Percentiles rank a stretch among this genome's conserved stretches.
These are phyloP conservation scores for Bothriochloa decipiens DNA, from an alignment of 176 grass and related monocot genomes.

Conservation along the genomic window DNA sequence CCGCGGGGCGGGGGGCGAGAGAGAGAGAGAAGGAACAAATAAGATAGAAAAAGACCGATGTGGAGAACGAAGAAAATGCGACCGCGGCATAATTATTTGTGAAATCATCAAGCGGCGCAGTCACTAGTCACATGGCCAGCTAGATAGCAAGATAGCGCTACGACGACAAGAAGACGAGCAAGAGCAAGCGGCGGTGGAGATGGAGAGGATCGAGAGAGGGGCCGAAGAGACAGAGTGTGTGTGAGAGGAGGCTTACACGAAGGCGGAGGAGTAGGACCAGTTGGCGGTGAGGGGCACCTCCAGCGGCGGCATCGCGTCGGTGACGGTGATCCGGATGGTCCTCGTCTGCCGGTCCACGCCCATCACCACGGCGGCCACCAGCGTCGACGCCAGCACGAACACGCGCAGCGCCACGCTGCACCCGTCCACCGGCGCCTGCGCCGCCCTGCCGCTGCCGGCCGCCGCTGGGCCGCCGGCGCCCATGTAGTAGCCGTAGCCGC, in stretches of 20 bases:
- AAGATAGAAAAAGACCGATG: neutral
- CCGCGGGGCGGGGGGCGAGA: no score
- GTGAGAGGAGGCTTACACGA: constrained; percentile 57
- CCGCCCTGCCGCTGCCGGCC: neutral
- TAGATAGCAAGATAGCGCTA: neutral
- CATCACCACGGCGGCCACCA: constrained; percentile 66
- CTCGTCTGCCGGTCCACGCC: constrained; percentile 58
- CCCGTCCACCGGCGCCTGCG: constrained; percentile 24
- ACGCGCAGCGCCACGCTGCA: constrained; percentile 48
- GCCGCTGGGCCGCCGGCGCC: neutral
- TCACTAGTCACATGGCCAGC: neutral
- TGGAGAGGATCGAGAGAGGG: neutral
- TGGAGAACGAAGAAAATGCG: neutral
- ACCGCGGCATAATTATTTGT: neutral
- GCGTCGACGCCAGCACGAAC: constrained; percentile 51
- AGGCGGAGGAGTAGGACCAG: constrained; percentile 67
- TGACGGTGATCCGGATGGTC: constrained; percentile 36
- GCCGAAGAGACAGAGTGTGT: no score
- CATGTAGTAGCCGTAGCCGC: constrained; percentile 17
- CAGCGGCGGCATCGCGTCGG: constrained; percentile 54
- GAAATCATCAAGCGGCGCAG: neutral
- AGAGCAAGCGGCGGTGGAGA: neutral
- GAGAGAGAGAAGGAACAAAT: neutral
- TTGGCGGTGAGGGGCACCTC: constrained; percentile 64
- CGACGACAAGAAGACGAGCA: neutral